Base-by-base conservation (phyloP, 1,284 basidiomycete genomes). In the Cutaneotrichosporon mucoides region DNA sequence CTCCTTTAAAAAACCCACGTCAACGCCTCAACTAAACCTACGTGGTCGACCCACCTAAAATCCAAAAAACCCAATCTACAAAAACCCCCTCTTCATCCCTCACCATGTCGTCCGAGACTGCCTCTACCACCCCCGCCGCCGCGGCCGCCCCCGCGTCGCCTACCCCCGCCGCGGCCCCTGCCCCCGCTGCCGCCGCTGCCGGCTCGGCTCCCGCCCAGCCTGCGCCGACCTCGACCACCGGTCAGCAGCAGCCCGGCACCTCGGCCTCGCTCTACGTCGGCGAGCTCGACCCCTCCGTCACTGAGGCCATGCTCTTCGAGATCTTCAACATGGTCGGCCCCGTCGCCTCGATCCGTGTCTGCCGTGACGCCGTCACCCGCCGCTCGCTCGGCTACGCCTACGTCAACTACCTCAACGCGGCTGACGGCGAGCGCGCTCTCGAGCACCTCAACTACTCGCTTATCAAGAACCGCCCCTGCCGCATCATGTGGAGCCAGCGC, bases 401-500 rank as follows among this genome's bases (percentile, higher is more conserved):
- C 80, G 95, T 99, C 79, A 99, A 99, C 84, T 99, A 96, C 80
- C 85, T 99, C 78, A 98, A 98, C 79, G 84, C 92, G 41, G 84
- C 81, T 59, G 96, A 99, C 84, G 96, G 95, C 87, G 96, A 99
- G 83, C 92, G 94, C 77, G 95, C 96, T 65, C 85, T 99, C 67
- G 96, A 99, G 83, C 92, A 95, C 82, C 88, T 99, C 80, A 99
- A 99, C 83, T 99, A 99, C 81, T 97, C 95, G 67, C 82, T 95
- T 75, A 99, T 99, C 83, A 98, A 98, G 84, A 88, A 88, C 80
- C 90, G 92, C 73, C 89, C 96, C 66, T 99, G 96, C 84, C 93
- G 96, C 75, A 99, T 99, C 84, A 99, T 99, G 96, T 98, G 96
- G 94, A 98, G 94, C 74, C 95, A 99, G 86, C 92, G 96, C 79